Evolutionary conservation across 768 basidiomycete species (phyloP), one percentile per base, ranked within the genome.

Genomic region (Mycena kentingensis): DNA sequence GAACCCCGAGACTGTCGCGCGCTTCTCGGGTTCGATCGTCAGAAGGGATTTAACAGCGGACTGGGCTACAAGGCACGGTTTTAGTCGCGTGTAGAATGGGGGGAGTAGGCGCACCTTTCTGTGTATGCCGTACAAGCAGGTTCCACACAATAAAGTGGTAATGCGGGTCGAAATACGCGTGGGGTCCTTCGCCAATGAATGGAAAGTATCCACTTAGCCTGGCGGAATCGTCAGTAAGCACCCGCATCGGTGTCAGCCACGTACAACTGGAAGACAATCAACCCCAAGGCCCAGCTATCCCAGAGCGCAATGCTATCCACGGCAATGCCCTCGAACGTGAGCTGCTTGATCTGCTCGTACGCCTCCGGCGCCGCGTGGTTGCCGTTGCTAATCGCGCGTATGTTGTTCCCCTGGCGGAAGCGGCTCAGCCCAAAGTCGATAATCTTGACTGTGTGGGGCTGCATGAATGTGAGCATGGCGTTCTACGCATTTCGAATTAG

Each of bases 381-480:
- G 19, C 24, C 10, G 22, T 19, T 25, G 8, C 12, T 7, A 11
- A 42, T 11, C 41, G 22, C 13, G 13, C 13, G 26, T 25, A 39
- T 39, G 10, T 55, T 60, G 24, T 39, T 24, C 4, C 71, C 76
- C 35, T 74, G 73, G 12, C 75, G 66, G 24, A 77, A 73, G 57
- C 85, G 84, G 13, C 84, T 83, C 6, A 85, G 69, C 1, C 85
- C 84, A 60, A 84, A 86, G 60, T 86, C 84, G 6, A 82, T 80
- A 11, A 85, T 75, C 60, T 85, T 85, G 62, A 78, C 72, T 3
- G 63, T 54, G 0, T 74, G 75, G 0, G 73, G 75, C 3, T 65
- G 52, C 28, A 67, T 70, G 13, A 51, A 56, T 1, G 80, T 80
- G 5, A 84, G 43, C 12, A 83, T 72, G 16, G 82, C 73, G 54